These are phyloP conservation scores for Yamadazyma blattariae DNA, from an alignment of 1,139 yeast genomes.

Conservation along the genomic window DNA sequence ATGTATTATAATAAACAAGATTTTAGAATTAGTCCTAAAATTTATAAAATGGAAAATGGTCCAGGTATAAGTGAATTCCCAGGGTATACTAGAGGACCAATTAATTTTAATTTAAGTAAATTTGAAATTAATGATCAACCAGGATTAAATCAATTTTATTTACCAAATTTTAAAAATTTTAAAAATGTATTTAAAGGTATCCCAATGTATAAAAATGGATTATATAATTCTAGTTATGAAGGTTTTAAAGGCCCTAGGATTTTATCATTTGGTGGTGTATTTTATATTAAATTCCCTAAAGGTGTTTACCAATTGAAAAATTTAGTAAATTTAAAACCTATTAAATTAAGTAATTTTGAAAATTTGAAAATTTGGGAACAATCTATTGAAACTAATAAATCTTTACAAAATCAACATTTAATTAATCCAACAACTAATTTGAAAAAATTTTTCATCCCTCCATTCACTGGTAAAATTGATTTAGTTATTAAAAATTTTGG, in stretches of 20 bases:
- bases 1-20: slow-evolving; percentile 9
- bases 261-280: slow-evolving; percentile 59
- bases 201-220: slow-evolving; percentile 27
- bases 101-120: neutral
- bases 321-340: slow-evolving; percentile 29
- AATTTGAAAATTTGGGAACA: slow-evolving; percentile 14
- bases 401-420: slow-evolving; percentile 8
- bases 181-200: slow-evolving; percentile 22
- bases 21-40: slow-evolving; percentile 5
- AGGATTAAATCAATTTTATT: slow-evolving; percentile 38
- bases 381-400: slow-evolving; percentile 1
- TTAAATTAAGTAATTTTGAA: slow-evolving; percentile 24
- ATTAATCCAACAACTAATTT: slow-evolving; percentile 17
- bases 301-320: slow-evolving; percentile 41
- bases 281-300: slow-evolving; percentile 41
- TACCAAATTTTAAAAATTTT: slow-evolving; percentile 24
- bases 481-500: slow-evolving; percentile 71
- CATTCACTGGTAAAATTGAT: slow-evolving; percentile 67
- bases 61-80: slow-evolving; percentile 54
- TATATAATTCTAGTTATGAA: slow-evolving; percentile 32
- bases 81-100: slow-evolving; percentile 46
- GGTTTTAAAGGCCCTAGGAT: slow-evolving; percentile 45
- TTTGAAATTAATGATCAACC: slow-evolving; percentile 52
- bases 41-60: slow-evolving; percentile 22
- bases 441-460: slow-evolving; percentile 55